Evolutionary conservation across 2,329 filamentous ascomycete genomes (phyloP).

Genomic region (Metarhizium robertsii): DNA sequence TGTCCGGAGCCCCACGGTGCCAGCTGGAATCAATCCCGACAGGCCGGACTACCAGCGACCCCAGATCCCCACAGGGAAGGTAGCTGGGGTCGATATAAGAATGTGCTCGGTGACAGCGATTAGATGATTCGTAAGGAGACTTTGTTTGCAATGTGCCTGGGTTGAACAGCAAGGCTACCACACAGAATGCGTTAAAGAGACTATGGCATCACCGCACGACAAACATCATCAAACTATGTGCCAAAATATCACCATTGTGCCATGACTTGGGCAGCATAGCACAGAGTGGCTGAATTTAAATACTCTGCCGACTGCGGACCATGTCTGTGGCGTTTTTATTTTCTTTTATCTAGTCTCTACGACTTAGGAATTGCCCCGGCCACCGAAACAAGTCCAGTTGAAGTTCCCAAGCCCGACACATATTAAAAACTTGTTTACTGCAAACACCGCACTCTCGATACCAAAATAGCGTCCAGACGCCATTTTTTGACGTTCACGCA

Average conservation of each 20-base stretch:
- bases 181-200: background rate
- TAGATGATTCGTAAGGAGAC: too few species aligned
- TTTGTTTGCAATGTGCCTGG: too few species aligned
- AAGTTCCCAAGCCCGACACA: background rate
- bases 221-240: background rate
- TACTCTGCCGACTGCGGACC: background rate
- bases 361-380: background rate
- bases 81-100: too few species aligned
- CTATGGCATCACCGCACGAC: background rate
- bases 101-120: too few species aligned
- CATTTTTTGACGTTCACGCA: too few species aligned
- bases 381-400: background rate
- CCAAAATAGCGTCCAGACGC: too few species aligned
- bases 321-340: background rate
- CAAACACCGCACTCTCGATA: too few species aligned
- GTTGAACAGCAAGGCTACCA: too few species aligned
- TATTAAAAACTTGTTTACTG: background rate
- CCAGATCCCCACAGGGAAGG: too few species aligned
- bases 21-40: too few species aligned
- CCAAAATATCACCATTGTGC: background rate
- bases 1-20: too few species aligned
- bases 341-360: background rate
- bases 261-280: background rate
- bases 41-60: too few species aligned
- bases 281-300: background rate